Conservation (phyloP, 768 basidiomycete genomes). For the Lepiota brunneoincarnata region DNA sequence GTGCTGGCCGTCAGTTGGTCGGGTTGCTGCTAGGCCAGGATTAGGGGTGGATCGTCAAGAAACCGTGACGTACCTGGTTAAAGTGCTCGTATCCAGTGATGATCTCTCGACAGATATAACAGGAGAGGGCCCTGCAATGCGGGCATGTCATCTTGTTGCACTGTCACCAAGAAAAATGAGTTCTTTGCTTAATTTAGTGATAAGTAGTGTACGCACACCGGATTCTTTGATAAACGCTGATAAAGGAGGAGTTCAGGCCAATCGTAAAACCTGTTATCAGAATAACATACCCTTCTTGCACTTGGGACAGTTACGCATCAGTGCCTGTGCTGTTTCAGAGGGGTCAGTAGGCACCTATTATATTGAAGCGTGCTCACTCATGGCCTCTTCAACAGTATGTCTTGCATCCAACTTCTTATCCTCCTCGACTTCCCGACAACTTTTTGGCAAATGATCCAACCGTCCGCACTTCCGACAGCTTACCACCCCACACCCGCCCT, state of each 20-base stretch:
- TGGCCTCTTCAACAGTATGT: conserved; percentile 87
- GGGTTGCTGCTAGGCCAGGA: conserved; percentile 14
- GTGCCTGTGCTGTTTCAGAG: conserved; percentile 54
- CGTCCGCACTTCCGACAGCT: conserved; percentile 82
- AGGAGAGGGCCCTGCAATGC: conserved; percentile 69
- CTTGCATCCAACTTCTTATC: conserved; percentile 73
- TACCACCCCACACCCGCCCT: conserved; percentile 70
- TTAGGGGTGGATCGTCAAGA: conserved; percentile 4
- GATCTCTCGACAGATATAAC: conserved; percentile 78
- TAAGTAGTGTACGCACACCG: conserved; percentile 49
- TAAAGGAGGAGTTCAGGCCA: conserved; percentile 1
- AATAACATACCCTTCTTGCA: conserved; percentile 64
- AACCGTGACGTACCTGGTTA: conserved; percentile 35
- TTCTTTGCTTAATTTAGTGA: neutral
- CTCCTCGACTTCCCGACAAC: conserved; percentile 74
- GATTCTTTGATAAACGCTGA: conserved; percentile 79
- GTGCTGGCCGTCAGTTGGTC: conserved; percentile 19
- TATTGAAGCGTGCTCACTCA: conserved; percentile 53
- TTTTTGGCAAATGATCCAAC: conserved; percentile 81
- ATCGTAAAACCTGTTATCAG: neutral
- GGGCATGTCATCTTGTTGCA: conserved; percentile 93
- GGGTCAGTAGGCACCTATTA: conserved; percentile 5
- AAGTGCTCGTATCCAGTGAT: conserved; percentile 82
- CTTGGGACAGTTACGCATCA: conserved; percentile 87
- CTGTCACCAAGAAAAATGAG: conserved; percentile 31